Base-by-base conservation (phyloP, 202 grass and related monocot species). In the Setaria italica region DNA sequence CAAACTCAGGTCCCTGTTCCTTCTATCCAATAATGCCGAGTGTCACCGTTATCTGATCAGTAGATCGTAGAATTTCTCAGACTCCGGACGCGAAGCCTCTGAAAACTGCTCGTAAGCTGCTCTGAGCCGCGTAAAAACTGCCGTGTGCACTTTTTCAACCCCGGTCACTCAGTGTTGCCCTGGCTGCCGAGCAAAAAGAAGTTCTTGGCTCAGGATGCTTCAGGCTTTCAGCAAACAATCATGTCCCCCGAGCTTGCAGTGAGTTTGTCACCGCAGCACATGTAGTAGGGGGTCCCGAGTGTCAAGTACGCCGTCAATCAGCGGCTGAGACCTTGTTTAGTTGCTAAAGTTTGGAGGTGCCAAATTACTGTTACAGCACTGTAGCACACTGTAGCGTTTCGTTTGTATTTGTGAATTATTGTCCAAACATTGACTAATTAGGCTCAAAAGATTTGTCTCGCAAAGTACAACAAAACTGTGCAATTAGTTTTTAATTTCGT, bases 171-270 rank as follows among this genome's bases (percentile, higher is more conserved):
- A 33, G 25, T 32, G 70, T n/a, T 49, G 51, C 41, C 76, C 53
- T 70, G 2, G 41, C 53, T 16, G 53, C 63, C 43, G 33, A 20
- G 25, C 32, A 42, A 66, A 49, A 32, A 14, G 39, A 41, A 14
- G 59, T 56, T 41, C 71, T 7, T 62, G 85, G 85, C 71, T 69
- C 6, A 49, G 62, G 43, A 59, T 62, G 62, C 6, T 77, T 51
- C 41, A 66, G 7, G 43, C 39, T 41, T 41, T 41, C 39, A 41
- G 46, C 70, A 37, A 73, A 11, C 48, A 17, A 66, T 46, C 34
- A 84, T 67, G 57, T 1, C 45, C 12, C 48, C 11, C 3, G 13
- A 50, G 48, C 12, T 14, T 50, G 13, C 48, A 15, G 12, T 7
- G 9, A 10, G 30, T 65, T 32, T 19, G 9, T 57, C 64, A 29